Percentiles rank a stretch among this genome's conserved stretches.
phyloP scores from a whole-genome alignment of 352 stramenopile species.

The Peronosclerospora sorghi region DNA sequence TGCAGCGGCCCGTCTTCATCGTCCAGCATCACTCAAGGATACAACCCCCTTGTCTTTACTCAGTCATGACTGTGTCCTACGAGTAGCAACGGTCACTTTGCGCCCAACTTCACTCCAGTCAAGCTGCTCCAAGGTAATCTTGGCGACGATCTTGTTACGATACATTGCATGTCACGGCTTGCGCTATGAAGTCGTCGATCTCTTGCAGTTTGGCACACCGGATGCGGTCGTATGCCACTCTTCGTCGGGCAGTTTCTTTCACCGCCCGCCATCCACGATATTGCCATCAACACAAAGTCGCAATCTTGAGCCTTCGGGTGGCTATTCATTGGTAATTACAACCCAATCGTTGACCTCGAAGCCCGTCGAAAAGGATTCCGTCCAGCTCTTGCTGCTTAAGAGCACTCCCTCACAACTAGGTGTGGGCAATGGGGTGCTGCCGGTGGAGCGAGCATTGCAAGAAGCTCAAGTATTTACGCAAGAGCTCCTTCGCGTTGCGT shows the following conservation, averaged over 20 bases:
- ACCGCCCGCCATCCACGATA: slow-evolving; percentile 29
- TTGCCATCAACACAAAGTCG: slow-evolving; percentile 14
- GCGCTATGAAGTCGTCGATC: slow-evolving; percentile 71
- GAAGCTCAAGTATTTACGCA: slow-evolving; percentile 68
- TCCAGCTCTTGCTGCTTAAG: slow-evolving; percentile 62
- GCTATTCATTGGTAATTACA: slow-evolving; percentile 73
- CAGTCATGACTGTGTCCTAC: slow-evolving; percentile 35
- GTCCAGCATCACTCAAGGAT: slow-evolving; percentile 2
- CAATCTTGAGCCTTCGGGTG: slow-evolving; percentile 14
- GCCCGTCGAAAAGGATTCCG: slow-evolving; percentile 45
- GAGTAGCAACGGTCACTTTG: slow-evolving; percentile 42
- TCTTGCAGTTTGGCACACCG: slow-evolving; percentile 78
- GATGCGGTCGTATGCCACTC: slow-evolving; percentile 77
- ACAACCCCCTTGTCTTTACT: slow-evolving; percentile 11
- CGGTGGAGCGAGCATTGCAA: slow-evolving; percentile 50
- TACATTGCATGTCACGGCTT: slow-evolving; percentile 79
- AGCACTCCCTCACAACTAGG: slow-evolving; percentile 27
- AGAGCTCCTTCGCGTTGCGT: slow-evolving; percentile 69
- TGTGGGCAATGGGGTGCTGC: slow-evolving; percentile 39
- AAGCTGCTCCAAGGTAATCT: slow-evolving; percentile 56
- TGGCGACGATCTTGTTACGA: slow-evolving; percentile 66
- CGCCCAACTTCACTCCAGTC: slow-evolving; percentile 51
- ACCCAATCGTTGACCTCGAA: slow-evolving; percentile 45
- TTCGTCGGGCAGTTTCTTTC: slow-evolving; percentile 66
- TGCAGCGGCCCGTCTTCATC: background rate